Percentiles rank a stretch among this genome's conserved stretches.
These are phyloP conservation scores for Haematococcus sp. DNA, from an alignment of 139 green algal species.

Conservation along the genomic window DNA sequence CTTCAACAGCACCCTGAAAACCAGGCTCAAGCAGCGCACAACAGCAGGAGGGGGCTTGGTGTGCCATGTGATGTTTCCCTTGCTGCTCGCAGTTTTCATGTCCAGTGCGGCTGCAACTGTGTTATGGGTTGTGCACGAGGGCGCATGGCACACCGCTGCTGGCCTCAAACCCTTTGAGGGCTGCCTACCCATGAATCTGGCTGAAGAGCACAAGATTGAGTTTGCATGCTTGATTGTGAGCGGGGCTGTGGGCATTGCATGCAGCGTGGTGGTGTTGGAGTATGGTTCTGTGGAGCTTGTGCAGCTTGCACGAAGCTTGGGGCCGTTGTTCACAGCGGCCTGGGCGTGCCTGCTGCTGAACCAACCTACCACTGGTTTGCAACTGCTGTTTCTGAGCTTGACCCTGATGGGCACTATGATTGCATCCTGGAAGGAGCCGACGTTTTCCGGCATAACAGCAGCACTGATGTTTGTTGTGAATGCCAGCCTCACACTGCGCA, in stretches of 20 bases:
- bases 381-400: background rate
- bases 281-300: slow-evolving; percentile 27
- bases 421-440: slow-evolving; percentile 22
- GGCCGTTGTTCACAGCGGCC: slow-evolving; percentile 18
- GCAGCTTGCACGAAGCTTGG: slow-evolving; percentile 22
- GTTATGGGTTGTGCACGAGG: background rate
- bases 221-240: slow-evolving; percentile 6
- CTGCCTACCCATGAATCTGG: background rate
- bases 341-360: slow-evolving; percentile 21
- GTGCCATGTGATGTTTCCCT: slow-evolving; percentile 6
- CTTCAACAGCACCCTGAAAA: too few species aligned
- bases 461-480: slow-evolving; percentile 22
- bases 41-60: too few species aligned
- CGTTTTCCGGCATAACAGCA: slow-evolving; percentile 5
- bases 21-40: too few species aligned
- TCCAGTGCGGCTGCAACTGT: slow-evolving; percentile 8
- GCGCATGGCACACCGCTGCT: background rate
- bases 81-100: slow-evolving; percentile 18
- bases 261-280: slow-evolving; percentile 9
- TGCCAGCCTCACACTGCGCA: slow-evolving; percentile 15
- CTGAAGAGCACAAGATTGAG: background rate
- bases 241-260: background rate
- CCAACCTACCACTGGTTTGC: slow-evolving; percentile 4
- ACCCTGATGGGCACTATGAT: slow-evolving; percentile 18
- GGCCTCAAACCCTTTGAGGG: background rate